Conservation (phyloP, 345 rosid species). For the Citrus sp. region DNA sequence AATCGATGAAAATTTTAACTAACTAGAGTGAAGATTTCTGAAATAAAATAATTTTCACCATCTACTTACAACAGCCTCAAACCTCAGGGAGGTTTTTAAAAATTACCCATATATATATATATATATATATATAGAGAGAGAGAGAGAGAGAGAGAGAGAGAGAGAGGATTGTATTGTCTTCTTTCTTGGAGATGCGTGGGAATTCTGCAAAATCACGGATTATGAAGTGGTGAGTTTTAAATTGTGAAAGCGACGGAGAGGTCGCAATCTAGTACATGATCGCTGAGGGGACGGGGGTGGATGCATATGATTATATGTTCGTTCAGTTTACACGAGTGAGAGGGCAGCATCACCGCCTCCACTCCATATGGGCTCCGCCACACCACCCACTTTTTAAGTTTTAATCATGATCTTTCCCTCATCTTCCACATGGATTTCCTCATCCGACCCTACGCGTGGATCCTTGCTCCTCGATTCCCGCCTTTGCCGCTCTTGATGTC, state of each 20-base stretch:
- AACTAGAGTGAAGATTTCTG: too few species aligned
- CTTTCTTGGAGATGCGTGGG: neutral
- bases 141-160: too few species aligned
- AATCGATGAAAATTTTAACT: too few species aligned
- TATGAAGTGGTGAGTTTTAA: neutral
- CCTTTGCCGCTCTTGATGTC: neutral
- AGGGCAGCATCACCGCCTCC: neutral
- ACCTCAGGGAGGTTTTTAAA: too few species aligned
- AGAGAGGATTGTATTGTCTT: too few species aligned
- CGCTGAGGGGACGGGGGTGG: slow-evolving; percentile 1
- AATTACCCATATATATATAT: too few species aligned
- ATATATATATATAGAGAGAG: fast-evolving
- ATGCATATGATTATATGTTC: neutral
- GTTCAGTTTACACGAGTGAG: neutral
- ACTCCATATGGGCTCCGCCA: slow-evolving; percentile 13
- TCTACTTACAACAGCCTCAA: too few species aligned
- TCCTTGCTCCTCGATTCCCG: neutral
- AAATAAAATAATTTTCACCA: too few species aligned
- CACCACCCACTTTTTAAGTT: neutral
- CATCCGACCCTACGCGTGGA: slow-evolving; percentile 18
- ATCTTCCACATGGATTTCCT: slow-evolving; percentile 4
- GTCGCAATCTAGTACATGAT: neutral
- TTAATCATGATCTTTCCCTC: neutral
- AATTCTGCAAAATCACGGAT: neutral
- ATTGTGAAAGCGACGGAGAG: neutral